A percentile compares a stretch with the other conserved stretches of the same genome.
Conservation (phyloP, 2,329 filamentous ascomycete species). For the Allantophomopsis lycopodina region DNA sequence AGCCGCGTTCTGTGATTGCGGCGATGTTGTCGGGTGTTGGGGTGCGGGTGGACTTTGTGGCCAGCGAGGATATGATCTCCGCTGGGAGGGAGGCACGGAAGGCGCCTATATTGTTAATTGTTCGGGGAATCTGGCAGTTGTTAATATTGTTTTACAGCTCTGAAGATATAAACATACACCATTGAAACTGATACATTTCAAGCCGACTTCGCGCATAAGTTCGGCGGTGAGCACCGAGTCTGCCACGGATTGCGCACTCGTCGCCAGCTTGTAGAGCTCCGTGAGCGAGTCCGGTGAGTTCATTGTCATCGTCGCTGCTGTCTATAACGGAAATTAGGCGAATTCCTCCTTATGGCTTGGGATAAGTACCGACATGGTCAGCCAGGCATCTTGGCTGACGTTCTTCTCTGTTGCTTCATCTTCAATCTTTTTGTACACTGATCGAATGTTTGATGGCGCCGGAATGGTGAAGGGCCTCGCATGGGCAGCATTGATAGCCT, state of each 20-base stretch:
- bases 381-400: conserved; percentile 50
- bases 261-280: conserved; percentile 24
- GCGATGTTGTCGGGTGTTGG: conserved; percentile 30
- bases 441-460: conserved; percentile 46
- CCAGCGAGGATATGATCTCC: conserved; percentile 36
- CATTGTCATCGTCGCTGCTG: conserved; percentile 73
- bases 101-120: conserved; percentile 68
- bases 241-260: conserved; percentile 10
- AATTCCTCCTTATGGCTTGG: neutral
- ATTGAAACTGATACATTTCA: conserved; percentile 71
- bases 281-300: conserved; percentile 69
- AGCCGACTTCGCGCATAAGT: conserved; percentile 60
- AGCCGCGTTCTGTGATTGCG: conserved; percentile 41
- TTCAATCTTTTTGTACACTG: conserved; percentile 51
- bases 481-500: conserved; percentile 57
- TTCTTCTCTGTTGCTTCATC: conserved; percentile 46
- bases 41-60: conserved; percentile 34
- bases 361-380: conserved; percentile 42
- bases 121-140: conserved; percentile 47
- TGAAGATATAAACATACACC: conserved; percentile 23
- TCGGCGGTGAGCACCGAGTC: conserved; percentile 33
- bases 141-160: too few species aligned
- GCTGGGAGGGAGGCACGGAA: conserved; percentile 51
- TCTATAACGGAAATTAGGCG: conserved; percentile 27
- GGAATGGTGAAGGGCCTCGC: conserved; percentile 51